These are phyloP conservation scores for Cladophialophora yegresii DNA, from an alignment of 2,329 filamentous ascomycete species.

Conservation along the genomic window DNA sequence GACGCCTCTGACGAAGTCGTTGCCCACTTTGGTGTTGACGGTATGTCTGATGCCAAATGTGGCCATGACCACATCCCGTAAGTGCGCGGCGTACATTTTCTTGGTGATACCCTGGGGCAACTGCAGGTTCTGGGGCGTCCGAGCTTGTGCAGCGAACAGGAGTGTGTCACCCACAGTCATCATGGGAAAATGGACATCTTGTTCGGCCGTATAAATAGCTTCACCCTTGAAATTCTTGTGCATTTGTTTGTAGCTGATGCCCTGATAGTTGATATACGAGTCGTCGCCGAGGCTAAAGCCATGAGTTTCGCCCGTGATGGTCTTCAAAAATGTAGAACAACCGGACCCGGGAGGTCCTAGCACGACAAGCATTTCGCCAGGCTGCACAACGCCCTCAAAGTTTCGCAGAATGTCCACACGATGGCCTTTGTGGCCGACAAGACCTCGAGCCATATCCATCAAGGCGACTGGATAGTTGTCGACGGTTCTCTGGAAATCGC, in stretches of 20 bases:
- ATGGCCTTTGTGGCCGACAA: constrained; percentile 33
- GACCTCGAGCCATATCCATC: constrained; percentile 16
- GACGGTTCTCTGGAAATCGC: constrained; percentile 51
- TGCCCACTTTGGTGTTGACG: constrained; percentile 51
- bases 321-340: constrained; percentile 83
- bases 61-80: constrained; percentile 51
- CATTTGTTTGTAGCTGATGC: constrained; percentile 55
- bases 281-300: constrained; percentile 71
- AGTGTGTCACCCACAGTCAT: constrained; percentile 65
- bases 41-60: constrained; percentile 56
- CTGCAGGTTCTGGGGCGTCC: constrained; percentile 49
- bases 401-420: constrained; percentile 36
- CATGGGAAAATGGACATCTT: constrained; percentile 78
- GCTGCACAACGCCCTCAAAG: constrained; percentile 27
- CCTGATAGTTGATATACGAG: constrained; percentile 79
- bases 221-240: constrained; percentile 73
- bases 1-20: constrained; percentile 63
- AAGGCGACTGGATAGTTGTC: constrained; percentile 44
- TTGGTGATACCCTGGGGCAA: constrained; percentile 48
- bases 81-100: constrained; percentile 45
- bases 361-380: constrained; percentile 46
- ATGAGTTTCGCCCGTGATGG: constrained; percentile 78
- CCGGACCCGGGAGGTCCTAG: constrained; percentile 47
- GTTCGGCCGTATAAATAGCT: constrained; percentile 82
- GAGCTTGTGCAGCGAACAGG: constrained; percentile 57